Percentiles rank a stretch among this genome's conserved stretches.
phyloP scores from a whole-genome alignment of 1,284 basidiomycete species.

The Apiotrichum siamense region DNA sequence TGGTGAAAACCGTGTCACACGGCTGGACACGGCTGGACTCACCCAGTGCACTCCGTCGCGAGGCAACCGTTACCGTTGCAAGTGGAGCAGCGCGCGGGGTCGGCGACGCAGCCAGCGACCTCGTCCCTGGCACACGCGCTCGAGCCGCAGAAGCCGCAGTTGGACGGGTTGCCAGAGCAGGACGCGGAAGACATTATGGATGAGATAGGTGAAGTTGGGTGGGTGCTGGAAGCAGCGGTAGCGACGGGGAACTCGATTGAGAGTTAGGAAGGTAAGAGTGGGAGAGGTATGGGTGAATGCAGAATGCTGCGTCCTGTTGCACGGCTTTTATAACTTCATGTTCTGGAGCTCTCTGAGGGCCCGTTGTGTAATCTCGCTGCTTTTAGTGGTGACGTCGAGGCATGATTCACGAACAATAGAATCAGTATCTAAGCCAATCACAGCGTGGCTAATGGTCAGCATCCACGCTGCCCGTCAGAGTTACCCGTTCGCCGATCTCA shows the following conservation, averaged over 20 bases:
- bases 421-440: background rate
- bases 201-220: background rate
- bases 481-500: background rate
- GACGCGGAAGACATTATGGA: background rate
- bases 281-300: no score
- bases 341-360: no score
- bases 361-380: no score
- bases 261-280: no score
- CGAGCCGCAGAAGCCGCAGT: constrained; percentile 40
- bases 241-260: no score
- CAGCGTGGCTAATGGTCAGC: background rate
- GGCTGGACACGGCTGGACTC: constrained; percentile 11
- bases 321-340: no score
- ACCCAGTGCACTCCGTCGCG: constrained; percentile 43
- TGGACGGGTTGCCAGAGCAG: constrained; percentile 41
- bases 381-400: no score
- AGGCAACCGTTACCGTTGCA: constrained; percentile 41
- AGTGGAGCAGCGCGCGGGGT: constrained; percentile 31
- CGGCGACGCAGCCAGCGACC: constrained; percentile 38
- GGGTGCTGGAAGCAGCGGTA: background rate
- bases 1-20: no score
- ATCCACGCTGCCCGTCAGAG: background rate
- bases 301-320: no score
- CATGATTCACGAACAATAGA: no score
- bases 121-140: constrained; percentile 33